Conservation (phyloP, 2,329 filamentous ascomycete genomes). For the Fusarium transvaalense region DNA sequence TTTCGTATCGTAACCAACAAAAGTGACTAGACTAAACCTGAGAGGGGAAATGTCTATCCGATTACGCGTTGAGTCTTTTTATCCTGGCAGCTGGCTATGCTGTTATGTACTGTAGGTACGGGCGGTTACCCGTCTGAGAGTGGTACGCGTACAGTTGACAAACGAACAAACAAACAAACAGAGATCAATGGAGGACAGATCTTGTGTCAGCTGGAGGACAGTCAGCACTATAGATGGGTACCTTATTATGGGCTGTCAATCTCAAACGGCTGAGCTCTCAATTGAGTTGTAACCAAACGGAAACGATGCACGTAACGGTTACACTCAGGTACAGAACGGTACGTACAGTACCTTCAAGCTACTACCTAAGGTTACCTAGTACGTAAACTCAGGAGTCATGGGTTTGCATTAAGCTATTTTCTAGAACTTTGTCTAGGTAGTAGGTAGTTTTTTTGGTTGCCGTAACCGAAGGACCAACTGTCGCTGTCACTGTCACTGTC, state of each 20-base stretch:
- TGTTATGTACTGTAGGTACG: too few species aligned
- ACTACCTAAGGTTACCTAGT: too few species aligned
- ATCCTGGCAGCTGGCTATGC: slow-evolving; percentile 1
- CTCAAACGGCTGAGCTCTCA: neutral
- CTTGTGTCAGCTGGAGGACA: too few species aligned
- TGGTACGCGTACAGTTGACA: slow-evolving; percentile 22
- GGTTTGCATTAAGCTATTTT: slow-evolving; percentile 26
- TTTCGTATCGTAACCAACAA: slow-evolving; percentile 25
- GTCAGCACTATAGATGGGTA: neutral
- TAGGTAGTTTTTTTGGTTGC: neutral
- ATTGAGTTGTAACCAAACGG: neutral
- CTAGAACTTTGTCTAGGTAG: slow-evolving; percentile 12
- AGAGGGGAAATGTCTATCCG: slow-evolving; percentile 14
- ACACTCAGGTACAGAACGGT: neutral
- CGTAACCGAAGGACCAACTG: neutral
- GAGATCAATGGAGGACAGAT: neutral
- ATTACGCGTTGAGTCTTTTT: slow-evolving; percentile 20
- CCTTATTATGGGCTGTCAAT: neutral
- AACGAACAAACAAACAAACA: too few species aligned
- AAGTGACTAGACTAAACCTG: slow-evolving; percentile 5
- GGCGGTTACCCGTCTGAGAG: neutral
- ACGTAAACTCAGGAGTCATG: slow-evolving; percentile 10
- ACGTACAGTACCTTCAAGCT: neutral
- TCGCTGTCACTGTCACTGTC: neutral
- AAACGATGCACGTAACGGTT: neutral